Base-by-base conservation (phyloP, 2,329 filamentous ascomycete species). In the Lojkania enalia region DNA sequence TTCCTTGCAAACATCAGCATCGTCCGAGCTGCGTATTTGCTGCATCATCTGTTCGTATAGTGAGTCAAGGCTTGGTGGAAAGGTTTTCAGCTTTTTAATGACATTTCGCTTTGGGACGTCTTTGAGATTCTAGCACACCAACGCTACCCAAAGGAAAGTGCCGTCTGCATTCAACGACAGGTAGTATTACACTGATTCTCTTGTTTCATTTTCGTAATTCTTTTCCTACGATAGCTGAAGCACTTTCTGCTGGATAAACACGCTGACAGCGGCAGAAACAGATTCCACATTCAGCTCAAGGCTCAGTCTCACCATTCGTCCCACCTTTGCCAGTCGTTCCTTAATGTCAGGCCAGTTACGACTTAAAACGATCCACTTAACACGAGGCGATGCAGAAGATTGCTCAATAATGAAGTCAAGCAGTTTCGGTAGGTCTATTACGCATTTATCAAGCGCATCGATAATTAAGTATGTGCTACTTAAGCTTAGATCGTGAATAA, bases 21-120 rank as follows among this genome's bases (percentile, higher is more conserved):
- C 52, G 0, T 63, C 40, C 1, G 53, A 63, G 2, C 42, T 11
- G 4, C 23, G 11, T 4, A 76, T 67, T 4, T 65, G 52, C 0
- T 50, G 23, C n/a, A 74, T 51, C 69, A 76, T 76, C 9, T 56
- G 55, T 1, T 46, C 2, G 37, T 77, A 76, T 1, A 76, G 45
- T 1, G 46, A 3, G 21, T 70, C 39, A 0, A 76, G 64, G 0
- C 66, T 66, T 1, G 55, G 42, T 2, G 71, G 72, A 27, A 73
- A 66, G 27, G 20, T 23, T 7, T 49, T 4, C 4, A 70, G 21
- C 39, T 47, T 44, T n/a, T 38, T 27, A 3, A 33, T 21, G 9
- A 39, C 31, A 2, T 53, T 47, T n/a, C 62, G 39, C 20, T 45
- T 20, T 5, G 35, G 13, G 3, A 52, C 35, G 1, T 59, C 42